Conservation (phyloP, 768 basidiomycete genomes). For the Harrya chromipes region DNA sequence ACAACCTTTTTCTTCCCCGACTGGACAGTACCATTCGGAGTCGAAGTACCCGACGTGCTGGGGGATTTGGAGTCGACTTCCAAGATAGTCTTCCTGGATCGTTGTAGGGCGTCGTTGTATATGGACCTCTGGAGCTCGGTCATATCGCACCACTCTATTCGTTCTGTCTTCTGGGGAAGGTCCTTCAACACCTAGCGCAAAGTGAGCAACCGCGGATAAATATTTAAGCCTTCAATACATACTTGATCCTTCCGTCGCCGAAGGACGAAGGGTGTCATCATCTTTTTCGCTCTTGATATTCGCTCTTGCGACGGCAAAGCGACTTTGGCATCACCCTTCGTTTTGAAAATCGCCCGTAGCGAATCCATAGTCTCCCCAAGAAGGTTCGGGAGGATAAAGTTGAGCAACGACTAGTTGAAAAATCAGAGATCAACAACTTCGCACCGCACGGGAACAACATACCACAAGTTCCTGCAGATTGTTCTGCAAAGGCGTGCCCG, state of each 20-base stretch:
- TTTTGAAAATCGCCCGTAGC: constrained; percentile 94
- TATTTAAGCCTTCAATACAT: constrained; percentile 11
- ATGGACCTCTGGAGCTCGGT: constrained; percentile 76
- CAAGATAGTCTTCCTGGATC: constrained; percentile 77
- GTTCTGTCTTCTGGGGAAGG: constrained; percentile 88
- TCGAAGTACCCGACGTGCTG: constrained; percentile 31
- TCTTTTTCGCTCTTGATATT: constrained; percentile 93
- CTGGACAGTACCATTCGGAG: constrained; percentile 26
- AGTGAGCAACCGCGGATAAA: constrained; percentile 1
- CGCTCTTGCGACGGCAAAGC: constrained; percentile 89
- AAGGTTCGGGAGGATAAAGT: constrained; percentile 93
- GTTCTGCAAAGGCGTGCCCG: constrained; percentile 93
- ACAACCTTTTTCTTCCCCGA: constrained; percentile 30
- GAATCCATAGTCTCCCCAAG: constrained; percentile 76
- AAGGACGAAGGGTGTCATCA: constrained; percentile 99
- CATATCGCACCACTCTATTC: constrained; percentile 95
- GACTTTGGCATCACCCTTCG: constrained; percentile 87
- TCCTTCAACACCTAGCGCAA: constrained; percentile 76
- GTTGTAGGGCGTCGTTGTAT: constrained; percentile 81
- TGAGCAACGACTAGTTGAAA: constrained; percentile 78
- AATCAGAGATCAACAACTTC: constrained; percentile 9
- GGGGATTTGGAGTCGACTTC: constrained; percentile 37
- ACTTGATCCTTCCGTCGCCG: constrained; percentile 96
- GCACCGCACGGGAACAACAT: constrained; percentile 27
- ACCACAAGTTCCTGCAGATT: constrained; percentile 89